Evolutionary conservation across 371 early-diverging fungal genomes (phyloP), one percentile per base, ranked within the genome.

Genomic region (Mortierella sp.): DNA sequence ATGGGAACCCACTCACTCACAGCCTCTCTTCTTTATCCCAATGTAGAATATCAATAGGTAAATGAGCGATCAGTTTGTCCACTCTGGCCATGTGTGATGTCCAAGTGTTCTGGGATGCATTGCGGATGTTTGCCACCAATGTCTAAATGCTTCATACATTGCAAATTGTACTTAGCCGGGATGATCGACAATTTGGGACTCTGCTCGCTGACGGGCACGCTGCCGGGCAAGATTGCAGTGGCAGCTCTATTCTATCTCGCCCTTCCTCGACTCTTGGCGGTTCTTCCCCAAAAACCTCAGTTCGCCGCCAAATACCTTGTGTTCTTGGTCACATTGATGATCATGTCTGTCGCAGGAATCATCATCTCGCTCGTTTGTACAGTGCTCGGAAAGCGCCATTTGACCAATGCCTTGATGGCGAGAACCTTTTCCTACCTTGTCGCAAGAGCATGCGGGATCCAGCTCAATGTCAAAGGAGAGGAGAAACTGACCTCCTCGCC

Each of bases 401-500:
- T 80, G 41, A 83, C 84, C 72, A 90, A 90, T 73, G 86, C 71
- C 63, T 52, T 85, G 0, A 88, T 89, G 3, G 84, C 86, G 6
- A 82, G 84, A 48, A 70, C 83, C 7, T 90, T 88, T 63, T 82
- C 84, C 62, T 63, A 63, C 53, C 19, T 85, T 5, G 79, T 82
- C 29, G 67, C 81, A 12, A 76, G 67, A 37, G 69, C 88, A 34
- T 81, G 83, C 47, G 90, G 90, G 8, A 54, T 94, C 45, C 51
- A 67, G 0, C 85, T 87, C 41, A 84, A 81, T 29, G 76, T 91
- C 49, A 87, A 85, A 48, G 91, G 88, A 31, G 69, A 81, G 43
- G 90, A 91, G 55, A 63, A 86, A 49, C 61, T 94, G 24, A 52
- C 80, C 1, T 72, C 73, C 1, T 66, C 80, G 0, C 92, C 91